These are phyloP conservation scores for Venturiaceae sp. DNA, from an alignment of 2,329 filamentous ascomycete species.

Conservation along the genomic window DNA sequence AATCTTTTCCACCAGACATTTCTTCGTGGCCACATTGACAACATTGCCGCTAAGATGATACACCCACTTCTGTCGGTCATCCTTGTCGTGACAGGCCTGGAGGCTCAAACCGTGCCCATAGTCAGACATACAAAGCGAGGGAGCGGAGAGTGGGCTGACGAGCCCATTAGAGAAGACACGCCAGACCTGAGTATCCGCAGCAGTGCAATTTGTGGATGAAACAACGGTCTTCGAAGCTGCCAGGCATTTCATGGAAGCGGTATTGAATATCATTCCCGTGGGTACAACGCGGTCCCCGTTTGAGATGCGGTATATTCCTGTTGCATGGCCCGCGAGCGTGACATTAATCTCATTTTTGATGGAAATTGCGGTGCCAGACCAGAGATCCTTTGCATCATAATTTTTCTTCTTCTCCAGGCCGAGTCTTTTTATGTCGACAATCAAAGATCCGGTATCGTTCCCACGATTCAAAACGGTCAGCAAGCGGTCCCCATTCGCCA, in stretches of 20 bases:
- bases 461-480: slow-evolving; percentile 39
- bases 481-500: slow-evolving; percentile 37
- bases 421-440: slow-evolving; percentile 24
- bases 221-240: slow-evolving; percentile 22
- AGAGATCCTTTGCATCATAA: slow-evolving; percentile 32
- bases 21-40: slow-evolving; percentile 20
- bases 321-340: slow-evolving; percentile 28
- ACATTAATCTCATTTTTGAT: slow-evolving; percentile 17
- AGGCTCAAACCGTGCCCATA: slow-evolving; percentile 10
- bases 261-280: slow-evolving; percentile 42
- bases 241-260: slow-evolving; percentile 33
- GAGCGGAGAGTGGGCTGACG: slow-evolving; percentile 28
- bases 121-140: slow-evolving; percentile 23
- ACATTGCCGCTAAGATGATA: slow-evolving; percentile 36
- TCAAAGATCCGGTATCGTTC: slow-evolving; percentile 17
- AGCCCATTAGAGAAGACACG: slow-evolving; percentile 21
- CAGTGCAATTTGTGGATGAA: slow-evolving; percentile 28
- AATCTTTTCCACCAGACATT: neutral
- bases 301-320: slow-evolving; percentile 33
- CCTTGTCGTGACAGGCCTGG: slow-evolving; percentile 11
- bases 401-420: slow-evolving; percentile 23
- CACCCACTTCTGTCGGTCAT: slow-evolving; percentile 28
- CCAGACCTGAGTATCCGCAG: slow-evolving; percentile 34
- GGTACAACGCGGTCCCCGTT: slow-evolving; percentile 21
- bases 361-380: slow-evolving; percentile 25